Evolutionary conservation across 2,329 filamentous ascomycete genomes (phyloP).

Genomic region (Geosmithia morbida): DNA sequence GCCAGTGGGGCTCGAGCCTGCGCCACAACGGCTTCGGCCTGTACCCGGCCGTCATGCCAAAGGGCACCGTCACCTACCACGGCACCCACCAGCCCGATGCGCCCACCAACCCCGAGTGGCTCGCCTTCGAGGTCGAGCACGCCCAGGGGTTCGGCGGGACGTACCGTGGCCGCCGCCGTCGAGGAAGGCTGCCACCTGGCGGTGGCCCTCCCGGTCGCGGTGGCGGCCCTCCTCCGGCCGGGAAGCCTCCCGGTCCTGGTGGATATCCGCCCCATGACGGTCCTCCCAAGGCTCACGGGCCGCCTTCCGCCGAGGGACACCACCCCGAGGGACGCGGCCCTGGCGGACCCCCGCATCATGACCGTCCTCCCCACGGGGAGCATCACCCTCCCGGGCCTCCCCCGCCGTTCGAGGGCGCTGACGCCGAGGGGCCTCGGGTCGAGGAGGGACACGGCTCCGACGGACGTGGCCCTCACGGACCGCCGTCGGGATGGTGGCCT

Average conservation of each 20-base stretch:
- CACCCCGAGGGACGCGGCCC: no score
- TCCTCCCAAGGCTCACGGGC: neutral
- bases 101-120: slow-evolving; percentile 48
- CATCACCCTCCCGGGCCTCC: neutral
- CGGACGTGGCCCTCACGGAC: no score
- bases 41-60: slow-evolving; percentile 50
- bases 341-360: neutral
- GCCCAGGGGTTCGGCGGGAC: slow-evolving; percentile 44
- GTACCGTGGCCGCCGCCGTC: slow-evolving; percentile 8
- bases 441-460: no score
- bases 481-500: no score
- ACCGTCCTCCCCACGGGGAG: neutral
- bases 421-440: no score
- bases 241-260: no score
- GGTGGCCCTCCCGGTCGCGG: no score
- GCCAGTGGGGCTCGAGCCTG: slow-evolving; percentile 60
- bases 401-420: no score
- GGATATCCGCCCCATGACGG: no score
- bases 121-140: slow-evolving; percentile 67
- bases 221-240: no score
- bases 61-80: slow-evolving; percentile 54
- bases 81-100: slow-evolving; percentile 31
- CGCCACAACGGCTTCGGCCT: slow-evolving; percentile 66
- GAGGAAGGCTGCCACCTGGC: no score
- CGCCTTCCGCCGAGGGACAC: neutral